These are phyloP conservation scores for Rhododendron henanense DNA, from an alignment of 148 eudicot genomes.

Conservation along the genomic window DNA sequence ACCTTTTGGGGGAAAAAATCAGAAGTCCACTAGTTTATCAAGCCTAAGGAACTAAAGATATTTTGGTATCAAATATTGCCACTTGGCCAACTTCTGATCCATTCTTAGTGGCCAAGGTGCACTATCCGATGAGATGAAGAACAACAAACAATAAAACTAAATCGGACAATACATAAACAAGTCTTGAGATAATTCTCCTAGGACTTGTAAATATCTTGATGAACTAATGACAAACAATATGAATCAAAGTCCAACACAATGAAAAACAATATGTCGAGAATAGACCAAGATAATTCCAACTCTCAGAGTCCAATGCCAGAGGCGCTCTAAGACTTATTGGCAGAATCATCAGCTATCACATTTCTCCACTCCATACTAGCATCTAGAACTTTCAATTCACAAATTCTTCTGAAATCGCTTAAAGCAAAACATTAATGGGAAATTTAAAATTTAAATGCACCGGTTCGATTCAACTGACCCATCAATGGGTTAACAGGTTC, in stretches of 20 bases:
- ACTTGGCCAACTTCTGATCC: background rate
- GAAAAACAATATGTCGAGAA: background rate
- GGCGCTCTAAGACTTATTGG: background rate
- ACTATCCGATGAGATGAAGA: background rate
- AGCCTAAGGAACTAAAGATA: background rate
- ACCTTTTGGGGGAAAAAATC: background rate
- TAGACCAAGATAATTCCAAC: background rate
- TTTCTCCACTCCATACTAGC: background rate
- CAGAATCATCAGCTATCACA: background rate
- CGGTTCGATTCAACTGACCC: too few relatives aligned
- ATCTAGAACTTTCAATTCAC: too few relatives aligned
- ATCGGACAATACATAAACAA: background rate
- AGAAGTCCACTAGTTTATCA: background rate
- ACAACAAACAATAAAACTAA: background rate
- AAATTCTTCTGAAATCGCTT: too few relatives aligned
- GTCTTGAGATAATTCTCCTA: background rate
- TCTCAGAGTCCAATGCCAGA: background rate
- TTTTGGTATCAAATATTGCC: background rate
- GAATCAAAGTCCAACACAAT: background rate
- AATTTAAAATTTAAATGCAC: too few relatives aligned
- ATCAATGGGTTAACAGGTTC: too few relatives aligned
- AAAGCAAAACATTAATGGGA: too few relatives aligned
- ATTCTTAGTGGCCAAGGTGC: background rate
- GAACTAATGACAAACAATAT: background rate
- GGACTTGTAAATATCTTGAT: background rate